Evolutionary conservation across 441 rosid genomes (phyloP), one percentile per base, ranked within the genome.

Genomic region (Rhodomyrtus psidioides): DNA sequence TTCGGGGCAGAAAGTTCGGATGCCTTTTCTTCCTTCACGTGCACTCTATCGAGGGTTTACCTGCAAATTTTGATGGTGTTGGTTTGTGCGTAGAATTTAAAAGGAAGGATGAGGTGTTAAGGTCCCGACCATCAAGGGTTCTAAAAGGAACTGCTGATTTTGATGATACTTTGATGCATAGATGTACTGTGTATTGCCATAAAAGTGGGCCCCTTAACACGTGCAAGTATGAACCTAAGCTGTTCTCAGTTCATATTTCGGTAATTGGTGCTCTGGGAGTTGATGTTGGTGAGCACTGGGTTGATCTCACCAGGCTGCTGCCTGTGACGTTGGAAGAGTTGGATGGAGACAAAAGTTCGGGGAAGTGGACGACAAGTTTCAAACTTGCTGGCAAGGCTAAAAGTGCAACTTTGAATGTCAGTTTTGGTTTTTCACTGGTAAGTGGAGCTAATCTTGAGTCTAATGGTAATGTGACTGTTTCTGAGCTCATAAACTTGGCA

Each of bases 261-360:
- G 89, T 92, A n/a, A 85, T 88, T 84, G 96, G 92, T 58, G 89
- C 91, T 90, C 89, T 85, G 0, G 91, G 93, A 55, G 19, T 88
- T 87, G 88, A 92, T 86, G 39, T 92, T 84, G 98, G 98, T 87
- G 94, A 92, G 89, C 95, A 95, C 53, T 92, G 93, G 96, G 55
- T 96, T 88, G 98, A 96, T 91, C 94, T 95, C 82, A 93, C 98
- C 9, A 91, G 94, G 93, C 85, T 96, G 58, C 90, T 96, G 76
- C 99, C 98, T 1, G 89, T 92, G 82, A 92, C 91, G 17, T 89
- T 92, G 84, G 93, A 93, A 86, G 95, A 94, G 86, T 86, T 94
- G 83, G 92, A 92, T 87, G 92, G 92, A 85, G 91, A 88, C 82
- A 91, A 93, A 88, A 88, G 93, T 83, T 84, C 92, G 4, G 94